These are phyloP conservation scores for Aureobasidium lini DNA, from an alignment of 2,329 filamentous ascomycete genomes.

Conservation along the genomic window DNA sequence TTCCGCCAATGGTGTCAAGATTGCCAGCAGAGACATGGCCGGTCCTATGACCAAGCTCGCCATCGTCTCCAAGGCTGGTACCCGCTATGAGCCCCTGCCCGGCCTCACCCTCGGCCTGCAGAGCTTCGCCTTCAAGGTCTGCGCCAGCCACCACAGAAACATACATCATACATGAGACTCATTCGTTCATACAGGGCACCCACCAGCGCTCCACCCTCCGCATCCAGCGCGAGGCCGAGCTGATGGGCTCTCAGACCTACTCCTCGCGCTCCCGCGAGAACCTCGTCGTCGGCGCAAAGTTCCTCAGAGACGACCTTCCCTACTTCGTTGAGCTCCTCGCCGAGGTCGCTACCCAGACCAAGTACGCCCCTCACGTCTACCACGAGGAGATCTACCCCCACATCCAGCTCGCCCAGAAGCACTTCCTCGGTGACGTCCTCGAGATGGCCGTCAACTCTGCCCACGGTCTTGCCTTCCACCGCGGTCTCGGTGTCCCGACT, in stretches of 20 bases:
- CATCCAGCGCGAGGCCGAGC: slow-evolving; percentile 90
- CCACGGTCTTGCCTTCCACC: slow-evolving; percentile 85
- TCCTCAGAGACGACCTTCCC: slow-evolving; percentile 89
- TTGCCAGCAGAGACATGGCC: slow-evolving; percentile 81
- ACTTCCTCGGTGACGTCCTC: slow-evolving; percentile 53
- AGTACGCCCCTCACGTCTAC: slow-evolving; percentile 83
- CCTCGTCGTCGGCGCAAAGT: slow-evolving; percentile 85
- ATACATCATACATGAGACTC: slow-evolving; percentile 6
- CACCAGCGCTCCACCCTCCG: slow-evolving; percentile 79
- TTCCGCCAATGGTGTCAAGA: slow-evolving; percentile 82
- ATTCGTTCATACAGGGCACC: slow-evolving; percentile 57
- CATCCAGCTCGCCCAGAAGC: slow-evolving; percentile 70
- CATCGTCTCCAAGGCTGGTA: slow-evolving; percentile 88
- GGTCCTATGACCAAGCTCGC: slow-evolving; percentile 87
- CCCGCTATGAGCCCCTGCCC: slow-evolving; percentile 82
- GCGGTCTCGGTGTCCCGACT: slow-evolving; percentile 74
- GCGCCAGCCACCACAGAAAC: slow-evolving; percentile 17
- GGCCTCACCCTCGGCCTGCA: slow-evolving; percentile 85
- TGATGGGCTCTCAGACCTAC: slow-evolving; percentile 83
- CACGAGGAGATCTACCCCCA: slow-evolving; percentile 76
- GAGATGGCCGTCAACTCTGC: slow-evolving; percentile 77
- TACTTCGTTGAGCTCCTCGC: slow-evolving; percentile 95
- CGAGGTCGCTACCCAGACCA: slow-evolving; percentile 82
- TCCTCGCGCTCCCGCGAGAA: slow-evolving; percentile 90
- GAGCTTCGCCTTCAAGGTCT: slow-evolving; percentile 95